Conservation (phyloP, 192 early-diverging fungal species). For the Dissophora globulifera region DNA sequence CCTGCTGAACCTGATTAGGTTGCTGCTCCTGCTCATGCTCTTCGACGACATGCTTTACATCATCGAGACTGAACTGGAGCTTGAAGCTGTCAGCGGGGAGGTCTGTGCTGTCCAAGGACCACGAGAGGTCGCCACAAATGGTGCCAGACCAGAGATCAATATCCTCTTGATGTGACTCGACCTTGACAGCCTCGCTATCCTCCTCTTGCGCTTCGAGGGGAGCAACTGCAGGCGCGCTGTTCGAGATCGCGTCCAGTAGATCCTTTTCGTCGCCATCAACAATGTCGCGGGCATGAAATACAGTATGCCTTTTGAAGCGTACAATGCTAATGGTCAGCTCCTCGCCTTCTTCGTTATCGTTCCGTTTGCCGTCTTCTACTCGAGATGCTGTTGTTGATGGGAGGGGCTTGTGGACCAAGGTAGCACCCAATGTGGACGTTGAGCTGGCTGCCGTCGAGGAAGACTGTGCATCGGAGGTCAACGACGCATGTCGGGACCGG, state of each 20-base stretch:
- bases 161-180: too few relatives aligned
- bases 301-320: background rate
- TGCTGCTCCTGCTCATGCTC: background rate
- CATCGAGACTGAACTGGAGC: background rate
- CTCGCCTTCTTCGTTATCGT: too few relatives aligned
- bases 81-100: background rate
- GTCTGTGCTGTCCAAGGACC: background rate
- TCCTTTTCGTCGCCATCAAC: slow-evolving; percentile 1
- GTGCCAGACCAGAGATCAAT: background rate
- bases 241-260: too few relatives aligned
- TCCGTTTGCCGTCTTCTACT: too few relatives aligned
- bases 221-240: too few relatives aligned
- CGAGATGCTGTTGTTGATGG: background rate
- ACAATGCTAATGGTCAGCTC: background rate
- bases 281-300: background rate
- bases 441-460: background rate
- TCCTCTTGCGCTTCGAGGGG: too few relatives aligned
- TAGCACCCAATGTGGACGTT: background rate
- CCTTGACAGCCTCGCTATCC: too few relatives aligned
- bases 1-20: background rate
- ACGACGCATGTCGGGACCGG: background rate
- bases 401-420: slow-evolving; percentile 1
- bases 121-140: background rate
- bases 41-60: background rate
- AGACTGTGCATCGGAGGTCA: background rate